These are phyloP conservation scores for Ganoderma multipileum DNA, from an alignment of 1,284 basidiomycete species.

Conservation along the genomic window DNA sequence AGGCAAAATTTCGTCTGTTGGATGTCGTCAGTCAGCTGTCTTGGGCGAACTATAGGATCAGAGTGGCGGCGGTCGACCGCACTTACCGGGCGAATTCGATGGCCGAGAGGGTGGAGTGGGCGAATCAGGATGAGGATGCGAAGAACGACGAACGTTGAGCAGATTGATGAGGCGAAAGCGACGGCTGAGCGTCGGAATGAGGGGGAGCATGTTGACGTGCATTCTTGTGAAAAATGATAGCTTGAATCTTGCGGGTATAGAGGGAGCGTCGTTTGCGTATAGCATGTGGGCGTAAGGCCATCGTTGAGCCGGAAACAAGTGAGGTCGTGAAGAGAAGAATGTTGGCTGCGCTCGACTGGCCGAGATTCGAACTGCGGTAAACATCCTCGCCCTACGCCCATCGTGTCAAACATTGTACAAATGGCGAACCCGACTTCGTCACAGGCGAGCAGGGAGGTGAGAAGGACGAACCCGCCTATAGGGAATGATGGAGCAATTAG, in stretches of 20 bases:
- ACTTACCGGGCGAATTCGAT: constrained; percentile 71
- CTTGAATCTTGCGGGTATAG: constrained; percentile 33
- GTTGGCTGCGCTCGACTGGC: constrained; percentile 22
- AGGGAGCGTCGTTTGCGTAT: constrained; percentile 41
- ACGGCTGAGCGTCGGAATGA: constrained; percentile 69
- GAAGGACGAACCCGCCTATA: too few species aligned
- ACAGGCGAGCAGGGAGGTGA: too few species aligned
- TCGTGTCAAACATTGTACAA: constrained; percentile 35
- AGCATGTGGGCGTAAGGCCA: constrained; percentile 45
- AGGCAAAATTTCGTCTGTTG: constrained; percentile 72
- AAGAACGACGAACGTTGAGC: constrained; percentile 75
- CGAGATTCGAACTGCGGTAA: constrained; percentile 41
- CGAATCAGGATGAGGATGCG: constrained; percentile 74
- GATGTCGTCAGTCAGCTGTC: constrained; percentile 30
- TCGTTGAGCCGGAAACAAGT: constrained; percentile 41
- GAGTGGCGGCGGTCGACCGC: constrained; percentile 14
- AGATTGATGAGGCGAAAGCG: constrained; percentile 70
- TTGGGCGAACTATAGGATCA: constrained; percentile 10
- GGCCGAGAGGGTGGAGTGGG: constrained; percentile 72
- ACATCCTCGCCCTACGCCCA: constrained; percentile 40
- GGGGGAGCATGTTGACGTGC: constrained; percentile 60
- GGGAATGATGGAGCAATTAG: too few species aligned
- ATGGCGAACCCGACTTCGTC: constrained; percentile 24
- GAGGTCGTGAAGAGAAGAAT: constrained; percentile 38
- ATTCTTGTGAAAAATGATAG: constrained; percentile 24